These are phyloP conservation scores for Tolypocladium endophyticum DNA, from an alignment of 2,329 filamentous ascomycete species.

Conservation along the genomic window DNA sequence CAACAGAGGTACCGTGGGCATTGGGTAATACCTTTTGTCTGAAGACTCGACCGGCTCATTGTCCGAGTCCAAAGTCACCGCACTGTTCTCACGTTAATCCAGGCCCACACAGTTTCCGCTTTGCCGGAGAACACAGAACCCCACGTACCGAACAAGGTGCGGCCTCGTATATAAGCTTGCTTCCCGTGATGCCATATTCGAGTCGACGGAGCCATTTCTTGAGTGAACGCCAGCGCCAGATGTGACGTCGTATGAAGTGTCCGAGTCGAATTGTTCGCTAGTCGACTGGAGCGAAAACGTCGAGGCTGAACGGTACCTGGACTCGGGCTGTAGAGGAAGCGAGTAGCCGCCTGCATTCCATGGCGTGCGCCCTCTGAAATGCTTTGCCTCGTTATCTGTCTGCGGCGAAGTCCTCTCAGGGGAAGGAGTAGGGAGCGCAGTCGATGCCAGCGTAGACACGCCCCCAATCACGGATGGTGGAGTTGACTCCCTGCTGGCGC, in stretches of 20 bases:
- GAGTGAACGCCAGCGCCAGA: conserved; percentile 12
- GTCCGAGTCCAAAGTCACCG: not conserved
- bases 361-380: conserved; percentile 27
- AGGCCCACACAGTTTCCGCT: not conserved
- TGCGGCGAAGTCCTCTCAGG: conserved; percentile 17
- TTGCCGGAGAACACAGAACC: not conserved
- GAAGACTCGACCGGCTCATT: not conserved
- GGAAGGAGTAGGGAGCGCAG: conserved; percentile 21
- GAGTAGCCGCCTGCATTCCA: conserved; percentile 42
- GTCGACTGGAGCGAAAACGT: conserved; percentile 11
- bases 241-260: conserved; percentile 8
- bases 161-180: not conserved
- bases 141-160: not conserved
- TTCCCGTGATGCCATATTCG: conserved; percentile 6
- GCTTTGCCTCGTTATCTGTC: conserved; percentile 9
- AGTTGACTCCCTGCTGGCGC: conserved; percentile 5
- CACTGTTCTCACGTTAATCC: not conserved
- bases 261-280: conserved; percentile 12
- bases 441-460: conserved; percentile 2
- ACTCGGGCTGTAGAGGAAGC: conserved; percentile 29
- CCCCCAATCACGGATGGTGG: conserved; percentile 1
- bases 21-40: not conserved
- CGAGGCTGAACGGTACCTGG: conserved; percentile 17
- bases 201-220: conserved; percentile 20
- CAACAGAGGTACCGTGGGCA: not conserved